Conservation (phyloP, 73 alveolate species). For the Paramecium pentaurelia region DNA sequence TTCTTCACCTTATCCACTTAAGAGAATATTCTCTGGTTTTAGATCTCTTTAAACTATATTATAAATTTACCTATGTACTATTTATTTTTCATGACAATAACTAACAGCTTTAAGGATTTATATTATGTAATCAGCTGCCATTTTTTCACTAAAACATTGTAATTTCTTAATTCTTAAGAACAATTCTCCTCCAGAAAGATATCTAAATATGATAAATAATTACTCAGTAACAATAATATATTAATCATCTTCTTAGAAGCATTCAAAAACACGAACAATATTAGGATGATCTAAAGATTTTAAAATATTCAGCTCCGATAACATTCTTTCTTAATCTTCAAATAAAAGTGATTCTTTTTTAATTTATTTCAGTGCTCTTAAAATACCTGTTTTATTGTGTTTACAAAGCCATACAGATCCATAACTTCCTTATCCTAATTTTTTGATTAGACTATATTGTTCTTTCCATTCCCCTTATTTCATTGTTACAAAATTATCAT, state of each 20-base stretch:
- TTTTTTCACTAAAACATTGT: constrained; percentile 62
- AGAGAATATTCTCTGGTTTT: constrained; percentile 79
- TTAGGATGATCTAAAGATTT: constrained; percentile 65
- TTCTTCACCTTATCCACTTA: constrained; percentile 59
- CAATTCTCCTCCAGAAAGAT: constrained; percentile 74
- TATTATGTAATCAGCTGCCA: constrained; percentile 72
- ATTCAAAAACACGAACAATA: constrained; percentile 63
- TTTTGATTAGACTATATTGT: neutral
- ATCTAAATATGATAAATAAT: neutral
- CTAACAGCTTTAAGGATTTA: constrained; percentile 71
- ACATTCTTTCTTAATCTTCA: constrained; percentile 30
- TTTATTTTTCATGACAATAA: constrained; percentile 74
- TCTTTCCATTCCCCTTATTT: neutral
- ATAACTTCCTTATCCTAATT: constrained; percentile 62
- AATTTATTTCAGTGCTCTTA: constrained; percentile 17
- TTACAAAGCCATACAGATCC: constrained; percentile 86
- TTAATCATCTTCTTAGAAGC: constrained; percentile 50
- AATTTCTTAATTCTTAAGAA: constrained; percentile 69
- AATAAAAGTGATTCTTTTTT: neutral
- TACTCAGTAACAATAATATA: constrained; percentile 61
- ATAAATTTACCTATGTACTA: constrained; percentile 55
- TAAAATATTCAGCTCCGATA: constrained; percentile 22
- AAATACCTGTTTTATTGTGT: constrained; percentile 67
- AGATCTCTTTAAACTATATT: constrained; percentile 61
- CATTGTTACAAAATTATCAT: constrained; percentile 11